phyloP scores from a whole-genome alignment of 345 rosid genomes.

The Firmiana major region DNA sequence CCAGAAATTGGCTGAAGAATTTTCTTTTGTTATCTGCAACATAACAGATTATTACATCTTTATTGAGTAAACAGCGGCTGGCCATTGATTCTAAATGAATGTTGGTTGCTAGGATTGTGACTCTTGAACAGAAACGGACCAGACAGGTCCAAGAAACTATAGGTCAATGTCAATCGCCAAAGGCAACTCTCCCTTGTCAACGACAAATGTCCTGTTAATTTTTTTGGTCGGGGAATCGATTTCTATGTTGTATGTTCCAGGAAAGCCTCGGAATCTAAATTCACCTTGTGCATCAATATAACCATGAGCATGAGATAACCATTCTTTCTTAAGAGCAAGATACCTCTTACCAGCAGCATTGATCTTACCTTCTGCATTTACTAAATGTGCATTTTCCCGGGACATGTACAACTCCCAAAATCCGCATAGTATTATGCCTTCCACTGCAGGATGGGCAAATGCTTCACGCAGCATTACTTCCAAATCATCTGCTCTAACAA shows the following conservation, averaged over 20 bases:
- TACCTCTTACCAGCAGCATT: constrained; percentile 70
- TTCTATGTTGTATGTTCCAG: constrained; percentile 61
- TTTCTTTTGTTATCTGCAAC: not conserved
- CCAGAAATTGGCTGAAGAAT: not conserved
- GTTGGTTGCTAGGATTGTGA: not conserved
- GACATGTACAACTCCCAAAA: constrained; percentile 93
- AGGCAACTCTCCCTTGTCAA: constrained; percentile 58
- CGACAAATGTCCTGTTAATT: constrained; percentile 47
- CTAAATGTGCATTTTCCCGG: constrained; percentile 58
- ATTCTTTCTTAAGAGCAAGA: constrained; percentile 61
- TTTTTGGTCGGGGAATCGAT: constrained; percentile 36
- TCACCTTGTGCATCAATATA: constrained; percentile 46
- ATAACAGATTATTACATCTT: not conserved
- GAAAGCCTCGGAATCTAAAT: constrained; percentile 65
- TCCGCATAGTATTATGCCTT: constrained; percentile 89
- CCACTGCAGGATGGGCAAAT: constrained; percentile 81
- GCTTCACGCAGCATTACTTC: constrained; percentile 89
- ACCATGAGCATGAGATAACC: constrained; percentile 62
- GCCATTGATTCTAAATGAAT: not conserved
- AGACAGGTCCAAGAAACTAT: constrained; percentile 9
- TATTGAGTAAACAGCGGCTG: not conserved
- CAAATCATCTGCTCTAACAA: constrained; percentile 72
- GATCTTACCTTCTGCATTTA: constrained; percentile 77
- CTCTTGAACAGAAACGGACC: not conserved
- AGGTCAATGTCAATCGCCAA: constrained; percentile 51